Evolutionary conservation across 768 basidiomycete genomes (phyloP).

Genomic region (Pleurotus pulmonarius): DNA sequence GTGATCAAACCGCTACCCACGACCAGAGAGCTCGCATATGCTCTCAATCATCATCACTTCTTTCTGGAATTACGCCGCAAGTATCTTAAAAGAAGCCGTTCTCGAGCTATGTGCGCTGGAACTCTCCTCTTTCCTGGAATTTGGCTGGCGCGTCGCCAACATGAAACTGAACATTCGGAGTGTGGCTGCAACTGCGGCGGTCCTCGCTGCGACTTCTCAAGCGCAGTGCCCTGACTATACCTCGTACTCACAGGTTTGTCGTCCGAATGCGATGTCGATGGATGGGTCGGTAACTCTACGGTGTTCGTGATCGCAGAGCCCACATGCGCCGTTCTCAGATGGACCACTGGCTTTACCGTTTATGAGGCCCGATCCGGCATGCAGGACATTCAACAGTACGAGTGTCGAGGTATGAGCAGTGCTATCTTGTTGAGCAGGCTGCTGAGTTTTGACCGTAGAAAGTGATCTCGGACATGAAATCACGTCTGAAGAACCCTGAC

Average conservation of each 20-base stretch:
- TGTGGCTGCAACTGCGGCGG: conserved; percentile 19
- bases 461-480: conserved; percentile 73
- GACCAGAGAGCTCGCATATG: not conserved
- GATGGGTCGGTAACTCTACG: not conserved
- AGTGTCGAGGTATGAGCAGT: conserved; percentile 57
- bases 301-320: conserved; percentile 31
- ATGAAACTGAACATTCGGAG: conserved; percentile 19
- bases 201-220: conserved; percentile 19
- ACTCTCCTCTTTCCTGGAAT: not conserved
- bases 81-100: not conserved
- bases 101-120: not conserved
- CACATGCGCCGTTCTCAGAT: conserved; percentile 56
- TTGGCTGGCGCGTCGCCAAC: not conserved
- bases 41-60: not conserved
- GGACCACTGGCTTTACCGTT: conserved; percentile 64
- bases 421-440: not conserved
- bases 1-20: conserved; percentile 1
- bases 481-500: conserved; percentile 70
- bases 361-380: conserved; percentile 67
- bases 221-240: conserved; percentile 63
- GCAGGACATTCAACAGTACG: conserved; percentile 74
- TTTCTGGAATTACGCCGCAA: not conserved
- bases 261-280: conserved; percentile 1
- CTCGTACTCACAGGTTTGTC: conserved; percentile 47
- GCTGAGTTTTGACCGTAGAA: conserved; percentile 33